These are phyloP conservation scores for Skeletonema costatum DNA, from an alignment of 108 stramenopile species.

Conservation along the genomic window DNA sequence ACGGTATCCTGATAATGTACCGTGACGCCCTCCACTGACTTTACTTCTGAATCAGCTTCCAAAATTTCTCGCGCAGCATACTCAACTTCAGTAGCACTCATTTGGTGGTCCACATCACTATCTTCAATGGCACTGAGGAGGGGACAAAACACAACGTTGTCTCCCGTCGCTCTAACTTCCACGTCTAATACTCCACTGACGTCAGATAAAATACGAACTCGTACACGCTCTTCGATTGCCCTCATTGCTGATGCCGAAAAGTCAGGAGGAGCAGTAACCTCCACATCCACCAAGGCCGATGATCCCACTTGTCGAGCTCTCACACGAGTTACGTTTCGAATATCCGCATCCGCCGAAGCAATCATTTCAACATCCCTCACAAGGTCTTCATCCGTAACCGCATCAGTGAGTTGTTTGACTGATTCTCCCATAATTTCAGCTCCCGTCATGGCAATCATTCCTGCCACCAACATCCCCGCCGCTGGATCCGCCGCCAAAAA, in stretches of 20 bases:
- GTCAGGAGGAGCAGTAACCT: constrained; percentile 47
- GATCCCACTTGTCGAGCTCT: constrained; percentile 83
- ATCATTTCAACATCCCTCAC: constrained; percentile 39
- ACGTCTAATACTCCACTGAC: constrained; percentile 49
- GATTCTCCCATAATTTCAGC: constrained; percentile 85
- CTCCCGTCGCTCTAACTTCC: constrained; percentile 46
- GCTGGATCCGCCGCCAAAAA: constrained; percentile 85
- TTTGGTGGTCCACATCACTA: constrained; percentile 27
- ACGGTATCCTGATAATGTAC: constrained; percentile 60
- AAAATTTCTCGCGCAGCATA: constrained; percentile 28
- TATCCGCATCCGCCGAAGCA: constrained; percentile 53
- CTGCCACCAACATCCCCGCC: constrained; percentile 93
- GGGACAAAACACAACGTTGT: constrained; percentile 54
- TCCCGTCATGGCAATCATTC: constrained; percentile 94
- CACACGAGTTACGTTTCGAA: constrained; percentile 52
- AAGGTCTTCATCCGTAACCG: constrained; percentile 60
- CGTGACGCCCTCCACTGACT: constrained; percentile 52
- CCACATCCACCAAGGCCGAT: constrained; percentile 66
- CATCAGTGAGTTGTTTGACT: constrained; percentile 87
- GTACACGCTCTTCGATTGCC: constrained; percentile 70
- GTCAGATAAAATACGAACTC: constrained; percentile 34
- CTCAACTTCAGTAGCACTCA: constrained; percentile 41
- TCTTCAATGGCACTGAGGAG: constrained; percentile 45
- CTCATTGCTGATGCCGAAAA: constrained; percentile 67
- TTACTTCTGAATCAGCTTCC: constrained; percentile 42